Base-by-base conservation (phyloP, 768 basidiomycete genomes). In the Podaxis sp. region DNA sequence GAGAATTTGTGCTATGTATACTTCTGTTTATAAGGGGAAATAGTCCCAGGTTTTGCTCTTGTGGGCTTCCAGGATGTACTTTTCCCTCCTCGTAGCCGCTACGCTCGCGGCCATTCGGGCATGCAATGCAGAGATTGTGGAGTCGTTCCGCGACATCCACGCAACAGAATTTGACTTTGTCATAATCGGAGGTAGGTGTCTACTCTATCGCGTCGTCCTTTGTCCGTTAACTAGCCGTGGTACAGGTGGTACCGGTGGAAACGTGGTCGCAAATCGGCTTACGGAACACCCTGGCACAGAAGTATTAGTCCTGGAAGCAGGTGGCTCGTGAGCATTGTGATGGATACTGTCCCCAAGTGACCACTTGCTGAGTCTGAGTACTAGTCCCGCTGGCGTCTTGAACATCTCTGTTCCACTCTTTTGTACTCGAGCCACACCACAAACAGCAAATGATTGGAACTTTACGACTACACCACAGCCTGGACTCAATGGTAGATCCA, bases 291-390 rank as follows among this genome's bases (percentile, higher is more conserved):
- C 79, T 0, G 64, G 66, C 1, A 70, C 81, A 13, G 72, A 74
- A 1, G 84, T 86, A 0, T 71, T 84, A 9, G 65, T 87, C 2
- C 67, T 86, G 6, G 85, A 87, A 67, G 79, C 83, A 0, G 85
- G 85, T 1, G 68, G 72, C 59, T 87, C 84, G 87, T 85, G 47
- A 11, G 67, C 57, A 61, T 64, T 59, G 61, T 65, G 25, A 32
- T 40, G 35, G 10, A 36, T 13, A 37, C 35, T 18, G n/a, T 40
- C 9, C 25, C 27, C 7, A 9, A 37, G 13, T 62, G 25, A 36
- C 23, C n/a, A 9, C 13, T 21, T 28, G n/a, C 14, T 35, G 32
- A 47, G 52, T 27, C 38, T 37, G 14, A n/a, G 42, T 47, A 11
- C 13, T 42, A 58, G 66, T 35, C 61, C 63, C 47, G 62, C 64